Conservation (phyloP, 2,329 filamentous ascomycete species). For the Colletotrichum simmondsii region DNA sequence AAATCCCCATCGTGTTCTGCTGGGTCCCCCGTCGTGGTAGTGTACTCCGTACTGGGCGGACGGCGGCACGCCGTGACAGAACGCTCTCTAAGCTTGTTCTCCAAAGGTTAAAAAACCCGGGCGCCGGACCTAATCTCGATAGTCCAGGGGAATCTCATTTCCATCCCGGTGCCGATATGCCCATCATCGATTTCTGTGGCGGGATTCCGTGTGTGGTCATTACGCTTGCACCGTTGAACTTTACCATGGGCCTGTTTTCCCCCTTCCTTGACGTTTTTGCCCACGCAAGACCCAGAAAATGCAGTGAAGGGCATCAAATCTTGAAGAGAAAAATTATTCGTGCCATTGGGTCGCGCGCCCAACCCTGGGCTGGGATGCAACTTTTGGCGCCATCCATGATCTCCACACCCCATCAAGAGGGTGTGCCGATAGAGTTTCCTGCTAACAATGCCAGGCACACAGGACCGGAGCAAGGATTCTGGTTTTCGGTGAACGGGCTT, state of each 20-base stretch:
- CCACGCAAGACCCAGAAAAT: not conserved
- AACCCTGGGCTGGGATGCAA: not conserved
- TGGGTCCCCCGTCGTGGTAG: not conserved
- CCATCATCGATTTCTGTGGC: slow-evolving; percentile 21
- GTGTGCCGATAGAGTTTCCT: slow-evolving; percentile 4
- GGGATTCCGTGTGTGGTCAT: not conserved
- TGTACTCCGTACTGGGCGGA: too few species aligned
- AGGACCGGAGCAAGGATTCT: slow-evolving; percentile 19
- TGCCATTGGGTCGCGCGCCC: slow-evolving; percentile 13
- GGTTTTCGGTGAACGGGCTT: slow-evolving; percentile 9
- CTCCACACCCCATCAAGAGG: not conserved
- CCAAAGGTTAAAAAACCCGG: slow-evolving; percentile 20
- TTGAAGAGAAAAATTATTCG: slow-evolving; percentile 8
- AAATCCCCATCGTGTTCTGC: not conserved
- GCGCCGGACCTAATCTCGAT: slow-evolving; percentile 31
- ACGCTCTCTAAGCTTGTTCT: not conserved
- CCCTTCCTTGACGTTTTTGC: too few species aligned
- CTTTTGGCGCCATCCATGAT: slow-evolving; percentile 1
- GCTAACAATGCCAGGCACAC: not conserved
- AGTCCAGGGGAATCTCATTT: slow-evolving; percentile 30
- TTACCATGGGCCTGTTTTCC: not conserved
- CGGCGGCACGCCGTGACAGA: too few species aligned
- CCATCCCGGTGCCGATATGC: slow-evolving; percentile 8
- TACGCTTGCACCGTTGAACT: slow-evolving; percentile 2
- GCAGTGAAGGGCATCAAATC: not conserved